phyloP scores from a whole-genome alignment of 768 basidiomycete genomes.

The Trametes villosa region DNA sequence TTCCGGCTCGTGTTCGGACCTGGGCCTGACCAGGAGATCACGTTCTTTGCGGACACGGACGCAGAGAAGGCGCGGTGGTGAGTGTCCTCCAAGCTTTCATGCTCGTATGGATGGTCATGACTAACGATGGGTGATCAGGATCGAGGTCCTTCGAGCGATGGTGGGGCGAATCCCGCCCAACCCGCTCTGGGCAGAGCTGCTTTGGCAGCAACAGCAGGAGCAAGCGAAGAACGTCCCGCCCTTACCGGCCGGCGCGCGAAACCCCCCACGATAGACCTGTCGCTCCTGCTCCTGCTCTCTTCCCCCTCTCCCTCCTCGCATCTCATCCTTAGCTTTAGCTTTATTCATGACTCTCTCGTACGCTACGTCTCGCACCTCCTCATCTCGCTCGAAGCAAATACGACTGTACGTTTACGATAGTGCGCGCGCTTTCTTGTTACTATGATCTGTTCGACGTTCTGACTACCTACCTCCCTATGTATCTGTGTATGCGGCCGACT shows the following conservation, averaged over 20 bases:
- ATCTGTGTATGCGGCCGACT: conserved; percentile 4
- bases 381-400: conserved; percentile 5
- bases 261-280: conserved; percentile 1
- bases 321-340: background rate
- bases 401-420: conserved; percentile 4
- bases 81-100: conserved; percentile 28
- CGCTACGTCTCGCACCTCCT: background rate
- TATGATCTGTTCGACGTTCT: conserved; percentile 2
- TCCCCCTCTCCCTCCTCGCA: background rate
- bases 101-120: conserved; percentile 4
- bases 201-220: conserved; percentile 81
- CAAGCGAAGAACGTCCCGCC: conserved; percentile 23
- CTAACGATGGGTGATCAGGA: conserved; percentile 50
- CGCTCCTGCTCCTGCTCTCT: background rate
- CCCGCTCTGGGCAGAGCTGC: conserved; percentile 90
- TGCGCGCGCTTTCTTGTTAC: conserved; percentile 4
- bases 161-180: conserved; percentile 91
- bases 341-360: background rate
- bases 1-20: conserved; percentile 84
- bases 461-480: conserved; percentile 5
- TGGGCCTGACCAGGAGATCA: conserved; percentile 66
- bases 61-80: conserved; percentile 89
- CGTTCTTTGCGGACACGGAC: conserved; percentile 91
- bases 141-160: conserved; percentile 81
- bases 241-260: background rate